These are phyloP conservation scores for Plenodomus tracheiphilus DNA, from an alignment of 2,329 filamentous ascomycete species.

Conservation along the genomic window DNA sequence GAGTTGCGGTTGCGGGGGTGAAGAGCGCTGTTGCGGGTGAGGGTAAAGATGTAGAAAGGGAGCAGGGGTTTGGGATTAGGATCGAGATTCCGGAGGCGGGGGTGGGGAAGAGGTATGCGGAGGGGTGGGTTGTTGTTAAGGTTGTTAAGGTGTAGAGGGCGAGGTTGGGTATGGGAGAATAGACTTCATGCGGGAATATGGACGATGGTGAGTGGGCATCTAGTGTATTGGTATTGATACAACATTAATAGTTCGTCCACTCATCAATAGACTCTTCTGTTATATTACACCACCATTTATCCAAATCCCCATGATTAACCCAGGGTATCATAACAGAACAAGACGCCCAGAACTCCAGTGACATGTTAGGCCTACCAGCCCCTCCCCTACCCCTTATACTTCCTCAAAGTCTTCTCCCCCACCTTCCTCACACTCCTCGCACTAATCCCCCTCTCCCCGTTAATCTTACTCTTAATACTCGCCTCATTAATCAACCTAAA, in stretches of 20 bases:
- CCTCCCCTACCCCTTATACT: slow-evolving; percentile 38
- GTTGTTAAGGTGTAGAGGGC: slow-evolving; percentile 27
- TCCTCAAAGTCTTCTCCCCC: slow-evolving; percentile 59
- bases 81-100: slow-evolving; percentile 43
- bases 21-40: slow-evolving; percentile 16
- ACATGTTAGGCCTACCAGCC: neutral
- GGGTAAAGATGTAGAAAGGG: neutral
- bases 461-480: slow-evolving; percentile 72
- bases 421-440: slow-evolving; percentile 77
- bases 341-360: too few species aligned
- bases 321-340: neutral
- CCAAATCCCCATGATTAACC: neutral
- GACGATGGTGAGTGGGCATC: too few species aligned
- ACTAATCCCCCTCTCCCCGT: slow-evolving; percentile 73
- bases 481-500: slow-evolving; percentile 83
- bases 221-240: neutral
- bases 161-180: neutral
- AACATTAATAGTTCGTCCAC: neutral
- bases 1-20: slow-evolving; percentile 33
- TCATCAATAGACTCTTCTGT: too few species aligned
- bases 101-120: slow-evolving; percentile 46
- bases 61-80: slow-evolving; percentile 25
- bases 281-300: too few species aligned
- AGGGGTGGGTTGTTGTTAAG: slow-evolving; percentile 53
- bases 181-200: too few species aligned